Percentiles rank a stretch among this genome's conserved stretches.
Conservation (phyloP, 2,329 filamentous ascomycete genomes). For the Eutypa lata region DNA sequence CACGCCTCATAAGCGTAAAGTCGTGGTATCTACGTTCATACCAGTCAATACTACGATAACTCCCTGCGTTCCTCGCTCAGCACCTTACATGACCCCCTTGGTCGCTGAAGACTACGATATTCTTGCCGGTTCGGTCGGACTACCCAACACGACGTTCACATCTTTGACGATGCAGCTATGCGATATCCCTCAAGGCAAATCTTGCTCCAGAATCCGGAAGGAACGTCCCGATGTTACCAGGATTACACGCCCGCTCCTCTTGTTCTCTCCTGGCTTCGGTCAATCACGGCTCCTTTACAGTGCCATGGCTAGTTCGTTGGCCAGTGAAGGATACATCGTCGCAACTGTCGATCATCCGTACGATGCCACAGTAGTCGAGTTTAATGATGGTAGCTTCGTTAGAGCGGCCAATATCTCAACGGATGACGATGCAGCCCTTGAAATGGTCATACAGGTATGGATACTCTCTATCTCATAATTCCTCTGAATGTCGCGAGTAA, state of each 20-base stretch:
- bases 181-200: not conserved
- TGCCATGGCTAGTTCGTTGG: slow-evolving; percentile 35
- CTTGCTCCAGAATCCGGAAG: not conserved
- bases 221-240: not conserved
- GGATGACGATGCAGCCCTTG: slow-evolving; percentile 3
- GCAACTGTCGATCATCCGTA: slow-evolving; percentile 42
- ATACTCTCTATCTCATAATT: no score
- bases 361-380: slow-evolving; percentile 38
- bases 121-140: not conserved
- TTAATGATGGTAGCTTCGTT: slow-evolving; percentile 31
- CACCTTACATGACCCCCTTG: slow-evolving; percentile 5
- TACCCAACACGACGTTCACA: slow-evolving; percentile 4
- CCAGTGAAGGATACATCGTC: slow-evolving; percentile 38
- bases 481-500: not conserved
- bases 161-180: not conserved
- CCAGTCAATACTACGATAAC: slow-evolving; percentile 1
- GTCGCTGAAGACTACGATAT: slow-evolving; percentile 3
- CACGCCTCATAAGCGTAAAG: slow-evolving; percentile 2
- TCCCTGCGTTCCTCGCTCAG: not conserved
- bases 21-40: slow-evolving; percentile 5
- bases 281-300: slow-evolving; percentile 34
- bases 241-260: slow-evolving; percentile 12
- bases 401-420: slow-evolving; percentile 6
- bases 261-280: slow-evolving; percentile 35
- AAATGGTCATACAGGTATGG: slow-evolving; percentile 3